These are phyloP conservation scores for Apiotrichum mycotoxinovorans DNA, from an alignment of 1,284 basidiomycete genomes.

Conservation along the genomic window DNA sequence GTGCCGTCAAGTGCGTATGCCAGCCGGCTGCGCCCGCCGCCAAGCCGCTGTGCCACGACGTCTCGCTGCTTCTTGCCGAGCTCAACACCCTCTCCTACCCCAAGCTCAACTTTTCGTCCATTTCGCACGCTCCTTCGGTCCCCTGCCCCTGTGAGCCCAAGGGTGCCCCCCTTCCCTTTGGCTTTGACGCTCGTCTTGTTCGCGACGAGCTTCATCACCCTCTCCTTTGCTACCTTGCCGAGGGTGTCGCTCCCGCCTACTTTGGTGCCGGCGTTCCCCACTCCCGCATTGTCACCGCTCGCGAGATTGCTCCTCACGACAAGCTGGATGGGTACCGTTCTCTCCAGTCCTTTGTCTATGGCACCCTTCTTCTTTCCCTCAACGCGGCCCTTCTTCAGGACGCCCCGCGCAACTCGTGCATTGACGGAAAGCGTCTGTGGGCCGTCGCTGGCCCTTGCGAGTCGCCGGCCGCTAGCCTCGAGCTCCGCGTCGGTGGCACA, in stretches of 20 bases:
- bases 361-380: constrained; percentile 13
- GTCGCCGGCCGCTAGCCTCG: constrained; percentile 1
- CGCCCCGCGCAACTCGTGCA: constrained; percentile 11
- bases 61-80: constrained; percentile 12
- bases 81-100: constrained; percentile 14
- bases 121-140: constrained; percentile 10
- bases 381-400: constrained; percentile 19
- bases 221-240: constrained; percentile 18
- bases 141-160: constrained; percentile 10
- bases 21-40: not conserved
- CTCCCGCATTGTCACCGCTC: constrained; percentile 10
- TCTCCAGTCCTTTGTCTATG: constrained; percentile 17
- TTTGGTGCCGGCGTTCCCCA: constrained; percentile 7
- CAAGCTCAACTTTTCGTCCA: constrained; percentile 8
- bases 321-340: constrained; percentile 18
- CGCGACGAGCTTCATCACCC: constrained; percentile 20
- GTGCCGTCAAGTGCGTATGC: not conserved
- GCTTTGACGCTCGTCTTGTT: constrained; percentile 14
- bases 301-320: constrained; percentile 12
- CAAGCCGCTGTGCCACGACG: constrained; percentile 13
- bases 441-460: constrained; percentile 8
- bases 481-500: constrained; percentile 13
- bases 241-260: constrained; percentile 11
- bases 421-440: constrained; percentile 16
- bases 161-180: constrained; percentile 7